Percentiles rank a stretch among this genome's conserved stretches.
Conservation (phyloP, 371 early-diverging fungal genomes). For the Apophysomyces trapeziformis region DNA sequence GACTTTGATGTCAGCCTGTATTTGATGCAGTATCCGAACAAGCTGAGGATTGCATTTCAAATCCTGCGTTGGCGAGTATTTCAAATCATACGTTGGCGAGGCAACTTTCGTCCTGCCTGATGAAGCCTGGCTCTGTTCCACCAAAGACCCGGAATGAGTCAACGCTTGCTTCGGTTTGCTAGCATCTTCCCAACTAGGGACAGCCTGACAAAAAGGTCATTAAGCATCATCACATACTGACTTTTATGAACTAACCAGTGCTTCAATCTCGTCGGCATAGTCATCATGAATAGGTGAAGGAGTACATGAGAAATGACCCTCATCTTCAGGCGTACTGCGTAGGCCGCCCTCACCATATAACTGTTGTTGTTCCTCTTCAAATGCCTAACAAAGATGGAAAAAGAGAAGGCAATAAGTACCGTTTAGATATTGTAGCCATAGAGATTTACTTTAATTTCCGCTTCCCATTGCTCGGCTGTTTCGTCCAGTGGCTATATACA, state of each 20-base stretch:
- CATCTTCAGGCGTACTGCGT: conserved; percentile 35
- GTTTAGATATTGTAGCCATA: neutral
- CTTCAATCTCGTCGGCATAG: conserved; percentile 40
- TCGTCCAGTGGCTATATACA: conserved; percentile 37
- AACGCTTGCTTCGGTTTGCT: conserved; percentile 8
- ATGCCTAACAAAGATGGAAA: conserved; percentile 16
- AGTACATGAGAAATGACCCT: conserved; percentile 44
- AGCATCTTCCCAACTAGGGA: conserved; percentile 46
- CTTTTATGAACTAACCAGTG: conserved; percentile 21
- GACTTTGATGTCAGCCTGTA: conserved; percentile 74
- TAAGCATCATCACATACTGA: neutral
- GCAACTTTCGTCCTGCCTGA: conserved; percentile 16
- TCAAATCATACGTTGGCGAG: conserved; percentile 10
- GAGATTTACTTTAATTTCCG: conserved; percentile 26
- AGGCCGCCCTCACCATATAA: conserved; percentile 31
- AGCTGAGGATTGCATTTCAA: conserved; percentile 40
- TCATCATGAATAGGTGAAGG: conserved; percentile 40
- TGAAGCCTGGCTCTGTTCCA: conserved; percentile 9
- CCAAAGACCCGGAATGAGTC: conserved; percentile 7
- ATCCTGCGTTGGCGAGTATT: conserved; percentile 12
- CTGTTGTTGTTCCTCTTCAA: conserved; percentile 42
- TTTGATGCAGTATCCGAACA: conserved; percentile 64
- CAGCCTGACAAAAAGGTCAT: conserved; percentile 18
- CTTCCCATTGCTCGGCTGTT: conserved; percentile 48
- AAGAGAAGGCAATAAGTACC: neutral